Base-by-base conservation (phyloP, 768 basidiomycete genomes). In the Lactarius sp. region DNA sequence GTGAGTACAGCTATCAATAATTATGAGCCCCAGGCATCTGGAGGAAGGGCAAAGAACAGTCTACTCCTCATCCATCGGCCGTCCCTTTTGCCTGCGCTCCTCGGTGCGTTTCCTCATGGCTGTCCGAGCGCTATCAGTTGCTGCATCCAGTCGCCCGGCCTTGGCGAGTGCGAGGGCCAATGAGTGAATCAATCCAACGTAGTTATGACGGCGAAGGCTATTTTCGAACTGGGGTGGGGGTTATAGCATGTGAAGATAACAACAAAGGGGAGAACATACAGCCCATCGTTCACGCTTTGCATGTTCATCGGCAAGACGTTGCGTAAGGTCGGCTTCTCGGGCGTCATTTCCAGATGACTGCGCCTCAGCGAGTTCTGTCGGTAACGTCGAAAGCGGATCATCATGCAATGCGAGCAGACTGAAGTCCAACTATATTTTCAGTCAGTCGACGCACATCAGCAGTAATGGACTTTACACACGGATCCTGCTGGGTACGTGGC, bases 401-500 rank as follows among this genome's bases (percentile, higher is more conserved):
- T 89, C 85, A 59, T 88, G 87, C 50, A 99, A 77, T 6, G 92
- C 93, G 41, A 97, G 84, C 41, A 98, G 83, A 74, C 89, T 94
- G 78, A 98, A 98, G 72, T 95, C 92, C 58, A 96, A 80, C 93
- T 95, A 39, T 34, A 39, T 31, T 16, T 18, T 10, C 1, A 10
- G 33, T 56, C 7, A 57, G 33, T 41, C 46, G 34, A 56, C 42
- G 18, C 22, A n/a, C 41, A 27, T 34, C 1, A 37, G 20, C n/a
- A 22, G 31, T 34, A 36, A 33, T n/a, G 27, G 22, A 59, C 20
- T 41, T 63, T 16, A 80, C 89, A 70, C 76, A 97, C 93, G 65
- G 94, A 86, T 67, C 90, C 94, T 20, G 83, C 75, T 10, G 94
- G 94, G 75, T 99, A 96, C 12, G 92, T 95, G 22, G 82, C 84